phyloP scores from a whole-genome alignment of 148 eudicot genomes.

The Nyssa sinensis region DNA sequence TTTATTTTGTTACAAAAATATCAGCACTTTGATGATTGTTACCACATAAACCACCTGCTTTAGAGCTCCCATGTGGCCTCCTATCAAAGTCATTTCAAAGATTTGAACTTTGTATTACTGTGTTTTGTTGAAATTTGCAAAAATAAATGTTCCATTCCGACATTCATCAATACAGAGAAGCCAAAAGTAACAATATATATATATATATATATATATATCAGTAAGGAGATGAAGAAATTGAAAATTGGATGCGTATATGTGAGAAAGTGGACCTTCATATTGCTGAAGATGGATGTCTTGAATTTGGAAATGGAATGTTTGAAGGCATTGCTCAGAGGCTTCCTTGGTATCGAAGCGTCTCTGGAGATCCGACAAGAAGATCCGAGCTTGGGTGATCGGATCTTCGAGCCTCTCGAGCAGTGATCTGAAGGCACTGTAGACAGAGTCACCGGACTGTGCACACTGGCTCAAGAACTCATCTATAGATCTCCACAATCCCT shows the following conservation, averaged over 20 bases:
- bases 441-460: conserved; percentile 80
- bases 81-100: too few relatives aligned
- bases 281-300: conserved; percentile 68
- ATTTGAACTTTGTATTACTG: neutral
- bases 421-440: conserved; percentile 65
- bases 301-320: conserved; percentile 79
- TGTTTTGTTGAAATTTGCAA: neutral
- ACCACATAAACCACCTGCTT: too few relatives aligned
- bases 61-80: too few relatives aligned
- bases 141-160: neutral
- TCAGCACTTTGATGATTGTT: too few relatives aligned
- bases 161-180: neutral
- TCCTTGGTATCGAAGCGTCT: conserved; percentile 45
- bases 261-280: conserved; percentile 45
- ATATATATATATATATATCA: neutral
- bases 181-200: neutral
- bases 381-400: conserved; percentile 68
- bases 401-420: conserved; percentile 78
- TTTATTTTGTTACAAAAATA: too few relatives aligned
- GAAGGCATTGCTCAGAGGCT: conserved; percentile 51
- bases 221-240: neutral
- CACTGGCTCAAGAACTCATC: conserved; percentile 75
- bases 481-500: conserved; percentile 30
- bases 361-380: conserved; percentile 66
- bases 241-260: neutral